Base-by-base conservation (phyloP, 1,284 basidiomycete genomes). In the Ceratorhiza oryzae-sativae region DNA sequence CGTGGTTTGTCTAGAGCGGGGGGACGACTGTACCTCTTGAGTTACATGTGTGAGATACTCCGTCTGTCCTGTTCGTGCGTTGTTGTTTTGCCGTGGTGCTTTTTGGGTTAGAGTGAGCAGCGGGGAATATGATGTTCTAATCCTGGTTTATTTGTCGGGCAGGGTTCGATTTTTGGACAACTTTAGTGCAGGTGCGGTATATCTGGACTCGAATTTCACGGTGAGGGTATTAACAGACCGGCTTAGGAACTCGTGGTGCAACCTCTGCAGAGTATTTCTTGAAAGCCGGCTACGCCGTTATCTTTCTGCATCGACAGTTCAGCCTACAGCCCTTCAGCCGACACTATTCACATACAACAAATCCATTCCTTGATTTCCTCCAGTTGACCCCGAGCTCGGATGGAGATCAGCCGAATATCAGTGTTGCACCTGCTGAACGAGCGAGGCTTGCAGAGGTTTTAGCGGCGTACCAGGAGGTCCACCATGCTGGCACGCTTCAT, bases 181-280 rank as follows among this genome's bases (percentile, higher is more conserved):
- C 83, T 99, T 98, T 81, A 97, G 95, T 79, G 97, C 97, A 68
- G 96, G 93, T 92, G 68, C 75, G 89, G 79, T 27, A 5, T 48
- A 23, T 63, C 15, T 20, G 32, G 46, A 36, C 39, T 49, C 48
- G 56, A 20, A 20, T 41, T 36, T 20, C 18, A n/a, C 8, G 18
- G 3, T 45, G n/a, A 45, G 42, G 18, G 59, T 71, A 25, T 32
- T 62, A n/a, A 61, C 41, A 23, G 62, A 63, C 51, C 51, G 15
- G 23, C 61, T 34, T 74, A 93, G 93, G 97, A 62, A 99, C 97
- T 15, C 87, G 97, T 79, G 97, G 97, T 42, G 94, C 97, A 34
- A 96, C 97, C 0, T 98, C 96, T 3, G 97, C 97, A 1, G 97
- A 99, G 81, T 98, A 99, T 83, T 98, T 99, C 80, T 86, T 99